Conservation (phyloP, 2,329 filamentous ascomycete genomes). For the Stagonosporopsis cucurbitacearum region DNA sequence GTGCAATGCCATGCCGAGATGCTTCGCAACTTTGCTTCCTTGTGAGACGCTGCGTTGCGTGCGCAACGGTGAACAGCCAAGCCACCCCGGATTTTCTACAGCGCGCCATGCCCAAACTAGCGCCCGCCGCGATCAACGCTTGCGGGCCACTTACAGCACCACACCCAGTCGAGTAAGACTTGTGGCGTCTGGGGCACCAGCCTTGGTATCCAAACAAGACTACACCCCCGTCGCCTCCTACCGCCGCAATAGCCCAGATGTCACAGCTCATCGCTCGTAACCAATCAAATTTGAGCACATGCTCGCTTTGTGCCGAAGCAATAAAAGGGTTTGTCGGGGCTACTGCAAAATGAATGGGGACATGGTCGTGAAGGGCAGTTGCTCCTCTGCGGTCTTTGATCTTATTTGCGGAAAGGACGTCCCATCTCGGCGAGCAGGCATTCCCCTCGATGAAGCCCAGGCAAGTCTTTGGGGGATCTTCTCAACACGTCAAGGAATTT, state of each 20-base stretch:
- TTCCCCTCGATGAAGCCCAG: slow-evolving; percentile 18
- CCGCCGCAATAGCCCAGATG: slow-evolving; percentile 23
- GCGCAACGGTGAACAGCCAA: slow-evolving; percentile 15
- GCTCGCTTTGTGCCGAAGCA: slow-evolving; percentile 27
- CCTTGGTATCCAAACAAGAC: slow-evolving; percentile 32
- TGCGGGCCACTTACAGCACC: slow-evolving; percentile 18
- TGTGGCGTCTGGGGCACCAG: slow-evolving; percentile 27
- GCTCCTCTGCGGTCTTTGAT: slow-evolving; percentile 17
- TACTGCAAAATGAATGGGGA: slow-evolving; percentile 3
- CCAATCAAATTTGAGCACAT: slow-evolving; percentile 23
- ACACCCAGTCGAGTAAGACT: slow-evolving; percentile 27
- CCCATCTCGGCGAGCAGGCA: slow-evolving; percentile 15
- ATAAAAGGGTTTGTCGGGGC: slow-evolving; percentile 21
- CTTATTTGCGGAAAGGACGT: slow-evolving; percentile 28
- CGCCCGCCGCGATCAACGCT: slow-evolving; percentile 31
- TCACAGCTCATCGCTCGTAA: slow-evolving; percentile 22
- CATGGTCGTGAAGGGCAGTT: slow-evolving; percentile 28
- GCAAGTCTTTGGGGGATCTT: slow-evolving; percentile 3
- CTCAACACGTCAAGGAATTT: slow-evolving; percentile 16
- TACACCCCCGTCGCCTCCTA: slow-evolving; percentile 21
- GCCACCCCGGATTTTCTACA: slow-evolving; percentile 33
- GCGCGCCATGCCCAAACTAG: slow-evolving; percentile 25
- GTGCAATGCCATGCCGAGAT: background rate
- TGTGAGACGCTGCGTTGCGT: slow-evolving; percentile 1
- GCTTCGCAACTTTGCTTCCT: background rate